Conservation (phyloP, 768 basidiomycete genomes). For the Mycena floridula region DNA sequence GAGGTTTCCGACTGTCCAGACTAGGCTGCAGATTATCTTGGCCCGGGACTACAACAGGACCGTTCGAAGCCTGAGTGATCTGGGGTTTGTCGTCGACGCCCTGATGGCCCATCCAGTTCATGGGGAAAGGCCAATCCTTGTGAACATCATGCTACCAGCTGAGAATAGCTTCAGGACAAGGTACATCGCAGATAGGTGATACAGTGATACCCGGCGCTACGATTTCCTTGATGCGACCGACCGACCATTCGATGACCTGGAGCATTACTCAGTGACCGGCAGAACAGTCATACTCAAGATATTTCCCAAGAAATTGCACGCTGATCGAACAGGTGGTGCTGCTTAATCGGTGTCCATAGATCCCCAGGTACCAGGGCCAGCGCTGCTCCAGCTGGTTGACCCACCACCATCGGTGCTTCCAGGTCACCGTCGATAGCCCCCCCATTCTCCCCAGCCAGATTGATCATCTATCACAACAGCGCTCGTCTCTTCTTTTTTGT, state of each 20-base stretch:
- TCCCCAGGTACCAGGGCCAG: no score
- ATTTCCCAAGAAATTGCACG: slow-evolving; percentile 19
- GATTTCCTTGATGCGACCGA: slow-evolving; percentile 40
- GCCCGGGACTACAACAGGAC: slow-evolving; percentile 3
- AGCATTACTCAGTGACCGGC: slow-evolving; percentile 45
- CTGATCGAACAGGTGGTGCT: no score
- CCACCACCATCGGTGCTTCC: no score
- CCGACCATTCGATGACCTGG: slow-evolving; percentile 51
- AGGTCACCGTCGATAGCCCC: no score
- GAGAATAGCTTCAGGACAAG: slow-evolving; percentile 26
- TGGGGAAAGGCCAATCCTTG: slow-evolving; percentile 46
- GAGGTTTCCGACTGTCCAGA: slow-evolving; percentile 16
- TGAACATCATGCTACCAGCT: slow-evolving; percentile 39
- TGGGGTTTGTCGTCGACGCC: slow-evolving; percentile 21
- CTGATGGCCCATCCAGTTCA: slow-evolving; percentile 40
- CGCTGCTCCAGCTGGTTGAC: no score
- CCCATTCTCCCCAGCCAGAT: no score
- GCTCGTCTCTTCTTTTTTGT: slow-evolving; percentile 8
- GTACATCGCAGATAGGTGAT: slow-evolving; percentile 2
- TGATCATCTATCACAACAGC: no score
- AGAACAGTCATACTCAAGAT: slow-evolving; percentile 38
- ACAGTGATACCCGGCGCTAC: slow-evolving; percentile 21
- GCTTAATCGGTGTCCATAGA: no score
- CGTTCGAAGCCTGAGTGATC: slow-evolving; percentile 7
- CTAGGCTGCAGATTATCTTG: slow-evolving; percentile 3